A percentile compares a stretch with the other conserved stretches of the same genome.
Evolutionary conservation across 768 basidiomycete species (phyloP).

Genomic region (Psilocybe azurescens): DNA sequence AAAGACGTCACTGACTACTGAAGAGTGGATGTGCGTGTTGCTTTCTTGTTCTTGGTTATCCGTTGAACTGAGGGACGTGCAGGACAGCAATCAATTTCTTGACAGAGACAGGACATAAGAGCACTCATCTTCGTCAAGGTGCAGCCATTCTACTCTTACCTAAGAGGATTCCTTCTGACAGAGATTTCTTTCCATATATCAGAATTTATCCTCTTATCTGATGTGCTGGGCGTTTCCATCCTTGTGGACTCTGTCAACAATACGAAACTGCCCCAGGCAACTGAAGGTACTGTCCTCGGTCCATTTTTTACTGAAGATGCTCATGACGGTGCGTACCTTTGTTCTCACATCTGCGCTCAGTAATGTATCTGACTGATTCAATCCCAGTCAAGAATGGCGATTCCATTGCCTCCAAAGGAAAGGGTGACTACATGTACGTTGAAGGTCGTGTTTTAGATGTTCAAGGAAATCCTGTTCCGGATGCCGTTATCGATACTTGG

Average conservation of each 20-base stretch:
- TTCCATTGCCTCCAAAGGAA: conserved; percentile 86
- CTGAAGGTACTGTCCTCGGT: conserved; percentile 79
- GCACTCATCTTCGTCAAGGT: conserved; percentile 68
- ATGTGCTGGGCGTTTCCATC: conserved; percentile 77
- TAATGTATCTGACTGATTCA: neutral
- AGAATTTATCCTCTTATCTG: conserved; percentile 89
- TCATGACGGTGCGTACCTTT: conserved; percentile 58
- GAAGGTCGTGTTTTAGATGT: conserved; percentile 72
- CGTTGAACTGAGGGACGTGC: neutral
- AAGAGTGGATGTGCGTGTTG: conserved; percentile 76
- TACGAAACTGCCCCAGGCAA: conserved; percentile 62
- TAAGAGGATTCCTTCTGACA: neutral
- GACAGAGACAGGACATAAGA: conserved; percentile 75
- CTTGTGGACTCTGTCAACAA: conserved; percentile 81
- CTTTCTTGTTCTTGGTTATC: neutral
- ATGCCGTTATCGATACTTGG: conserved; percentile 82
- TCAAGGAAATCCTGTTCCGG: conserved; percentile 66
- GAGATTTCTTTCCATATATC: neutral
- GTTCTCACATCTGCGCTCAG: neutral
- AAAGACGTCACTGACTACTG: conserved; percentile 78
- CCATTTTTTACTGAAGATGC: conserved; percentile 88
- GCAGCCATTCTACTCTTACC: neutral
- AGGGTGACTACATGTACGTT: conserved; percentile 84
- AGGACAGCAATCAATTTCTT: conserved; percentile 76
- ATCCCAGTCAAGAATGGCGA: conserved; percentile 69